A percentile compares a stretch with the other conserved stretches of the same genome.
Evolutionary conservation across 2,329 filamentous ascomycete species (phyloP).

Genomic region (Fusarium nurragi): DNA sequence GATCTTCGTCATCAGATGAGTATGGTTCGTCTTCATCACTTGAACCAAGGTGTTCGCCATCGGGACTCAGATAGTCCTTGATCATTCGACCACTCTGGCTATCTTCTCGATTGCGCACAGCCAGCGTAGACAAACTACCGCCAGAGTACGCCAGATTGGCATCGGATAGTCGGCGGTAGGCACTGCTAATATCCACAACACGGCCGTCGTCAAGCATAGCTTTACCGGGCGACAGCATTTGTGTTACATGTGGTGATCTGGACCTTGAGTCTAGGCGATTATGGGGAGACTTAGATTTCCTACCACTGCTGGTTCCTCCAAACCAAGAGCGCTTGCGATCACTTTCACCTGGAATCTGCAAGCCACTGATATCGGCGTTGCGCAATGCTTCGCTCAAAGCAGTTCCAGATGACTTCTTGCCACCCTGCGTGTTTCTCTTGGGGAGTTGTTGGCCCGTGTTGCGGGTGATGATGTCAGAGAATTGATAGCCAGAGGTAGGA

Average conservation of each 20-base stretch:
- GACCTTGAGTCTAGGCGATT: conserved; percentile 56
- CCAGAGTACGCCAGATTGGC: conserved; percentile 72
- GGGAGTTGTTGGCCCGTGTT: conserved; percentile 59
- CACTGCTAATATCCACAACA: conserved; percentile 72
- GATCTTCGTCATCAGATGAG: conserved; percentile 74
- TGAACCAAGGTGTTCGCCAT: conserved; percentile 72
- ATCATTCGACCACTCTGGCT: conserved; percentile 66
- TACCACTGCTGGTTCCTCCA: conserved; percentile 50
- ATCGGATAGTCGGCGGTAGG: conserved; percentile 77
- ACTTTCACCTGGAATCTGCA: conserved; percentile 59
- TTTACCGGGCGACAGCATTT: conserved; percentile 46
- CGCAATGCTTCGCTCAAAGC: conserved; percentile 64
- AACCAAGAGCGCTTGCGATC: conserved; percentile 54
- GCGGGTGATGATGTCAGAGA: conserved; percentile 66
- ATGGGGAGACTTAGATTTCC: conserved; percentile 63
- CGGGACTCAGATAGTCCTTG: conserved; percentile 73
- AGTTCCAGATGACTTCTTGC: conserved; percentile 49
- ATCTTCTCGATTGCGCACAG: conserved; percentile 62
- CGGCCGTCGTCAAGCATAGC: conserved; percentile 68
- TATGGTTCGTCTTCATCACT: conserved; percentile 75
- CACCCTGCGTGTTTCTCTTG: conserved; percentile 62
- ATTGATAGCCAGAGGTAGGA: conserved; percentile 67
- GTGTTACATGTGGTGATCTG: conserved; percentile 47
- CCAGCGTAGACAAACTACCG: conserved; percentile 69
- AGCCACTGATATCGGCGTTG: conserved; percentile 59